Percentiles rank a stretch among this genome's conserved stretches.
Conservation (phyloP, 352 stramenopile species). For the Globisporangium perplexum region DNA sequence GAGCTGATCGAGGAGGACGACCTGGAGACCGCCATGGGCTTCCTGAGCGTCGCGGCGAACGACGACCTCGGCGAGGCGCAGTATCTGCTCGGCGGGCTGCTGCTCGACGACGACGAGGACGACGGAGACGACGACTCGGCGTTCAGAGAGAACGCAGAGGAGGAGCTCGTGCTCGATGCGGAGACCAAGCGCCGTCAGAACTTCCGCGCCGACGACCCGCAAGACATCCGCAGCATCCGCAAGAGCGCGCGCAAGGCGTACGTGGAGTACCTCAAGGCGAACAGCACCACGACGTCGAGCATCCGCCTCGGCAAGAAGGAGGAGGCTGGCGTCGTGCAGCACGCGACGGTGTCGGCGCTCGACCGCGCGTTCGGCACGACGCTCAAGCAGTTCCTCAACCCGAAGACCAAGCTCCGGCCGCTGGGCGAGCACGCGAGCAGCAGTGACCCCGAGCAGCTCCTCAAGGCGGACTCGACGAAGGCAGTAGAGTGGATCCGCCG, state of each 20-base stretch:
- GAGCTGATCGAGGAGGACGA: constrained; percentile 51
- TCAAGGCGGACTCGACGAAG: constrained; percentile 51
- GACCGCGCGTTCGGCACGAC: constrained; percentile 72
- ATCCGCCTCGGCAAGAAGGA: constrained; percentile 20
- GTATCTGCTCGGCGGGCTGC: constrained; percentile 62
- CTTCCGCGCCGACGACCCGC: constrained; percentile 31
- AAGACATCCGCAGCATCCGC: constrained; percentile 71
- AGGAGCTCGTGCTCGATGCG: constrained; percentile 57
- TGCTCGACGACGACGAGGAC: constrained; percentile 44
- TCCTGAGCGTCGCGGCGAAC: constrained; percentile 50
- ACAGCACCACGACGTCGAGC: constrained; percentile 18
- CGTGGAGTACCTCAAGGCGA: constrained; percentile 59
- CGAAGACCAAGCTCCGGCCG: constrained; percentile 39
- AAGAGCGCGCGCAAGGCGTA: constrained; percentile 73
- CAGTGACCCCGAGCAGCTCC: constrained; percentile 13
- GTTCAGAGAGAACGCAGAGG: constrained; percentile 10
- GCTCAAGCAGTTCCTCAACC: constrained; percentile 63
- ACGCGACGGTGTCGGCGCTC: constrained; percentile 47
- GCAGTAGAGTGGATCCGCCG: constrained; percentile 78
- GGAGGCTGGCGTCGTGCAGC: constrained; percentile 37
- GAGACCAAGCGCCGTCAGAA: constrained; percentile 61
- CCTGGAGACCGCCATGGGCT: constrained; percentile 50
- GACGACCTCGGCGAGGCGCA: constrained; percentile 67
- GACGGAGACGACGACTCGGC: constrained; percentile 15
- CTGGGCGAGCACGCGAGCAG: constrained; percentile 25